phyloP scores from a whole-genome alignment of 2,329 filamentous ascomycete species.

The Chaetothyriales sp. region DNA sequence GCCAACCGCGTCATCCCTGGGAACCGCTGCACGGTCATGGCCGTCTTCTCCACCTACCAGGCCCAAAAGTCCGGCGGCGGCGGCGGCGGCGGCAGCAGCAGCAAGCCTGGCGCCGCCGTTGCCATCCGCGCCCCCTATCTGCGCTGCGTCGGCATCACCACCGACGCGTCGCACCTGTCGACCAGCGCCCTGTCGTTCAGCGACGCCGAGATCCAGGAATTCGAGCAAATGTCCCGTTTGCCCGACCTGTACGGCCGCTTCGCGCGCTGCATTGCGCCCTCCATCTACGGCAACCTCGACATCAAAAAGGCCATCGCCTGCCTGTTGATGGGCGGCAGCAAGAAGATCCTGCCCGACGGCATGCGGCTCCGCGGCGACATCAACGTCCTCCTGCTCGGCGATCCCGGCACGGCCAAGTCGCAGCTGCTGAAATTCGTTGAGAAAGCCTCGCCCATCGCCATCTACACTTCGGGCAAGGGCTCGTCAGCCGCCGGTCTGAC shows the following conservation, averaged over 20 bases:
- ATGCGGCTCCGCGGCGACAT: slow-evolving; percentile 98
- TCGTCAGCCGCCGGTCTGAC: slow-evolving; percentile 96
- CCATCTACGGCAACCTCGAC: slow-evolving; percentile 88
- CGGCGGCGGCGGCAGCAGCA: slow-evolving; percentile 32
- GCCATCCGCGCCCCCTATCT: slow-evolving; percentile 93
- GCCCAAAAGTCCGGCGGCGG: slow-evolving; percentile 50
- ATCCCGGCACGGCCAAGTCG: slow-evolving; percentile 95
- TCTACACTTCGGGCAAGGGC: slow-evolving; percentile 97
- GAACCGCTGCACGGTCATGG: slow-evolving; percentile 87
- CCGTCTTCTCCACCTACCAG: slow-evolving; percentile 96
- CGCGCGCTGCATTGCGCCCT: slow-evolving; percentile 84
- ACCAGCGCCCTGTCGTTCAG: slow-evolving; percentile 75
- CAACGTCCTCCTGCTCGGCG: slow-evolving; percentile 90
- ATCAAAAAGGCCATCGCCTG: slow-evolving; percentile 98
- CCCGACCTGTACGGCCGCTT: slow-evolving; percentile 89
- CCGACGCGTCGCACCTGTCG: slow-evolving; percentile 75
- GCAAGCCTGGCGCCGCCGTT: slow-evolving; percentile 67
- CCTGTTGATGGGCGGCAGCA: slow-evolving; percentile 82
- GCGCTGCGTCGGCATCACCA: slow-evolving; percentile 80
- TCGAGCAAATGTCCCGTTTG: slow-evolving; percentile 74
- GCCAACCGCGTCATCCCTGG: slow-evolving; percentile 93
- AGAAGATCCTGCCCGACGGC: slow-evolving; percentile 93
- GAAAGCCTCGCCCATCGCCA: slow-evolving; percentile 88
- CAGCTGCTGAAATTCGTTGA: slow-evolving; percentile 96
- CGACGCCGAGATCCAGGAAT: slow-evolving; percentile 95